Base-by-base conservation (phyloP, 345 rosid species). In the Citrus reticulata region DNA sequence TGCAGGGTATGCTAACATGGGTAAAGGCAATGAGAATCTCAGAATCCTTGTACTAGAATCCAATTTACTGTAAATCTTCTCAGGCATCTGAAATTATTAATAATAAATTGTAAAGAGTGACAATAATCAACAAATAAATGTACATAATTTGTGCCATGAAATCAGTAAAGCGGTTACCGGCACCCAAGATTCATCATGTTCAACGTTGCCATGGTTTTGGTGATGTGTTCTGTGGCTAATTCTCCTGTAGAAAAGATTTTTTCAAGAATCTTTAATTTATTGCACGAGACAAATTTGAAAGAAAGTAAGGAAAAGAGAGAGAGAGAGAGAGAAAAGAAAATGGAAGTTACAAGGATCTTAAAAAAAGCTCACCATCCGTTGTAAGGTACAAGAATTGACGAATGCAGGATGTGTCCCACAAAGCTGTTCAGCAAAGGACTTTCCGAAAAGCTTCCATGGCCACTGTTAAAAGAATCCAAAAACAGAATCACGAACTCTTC, bases 141-240 rank as follows among this genome's bases (percentile, higher is more conserved):
- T 46, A 27, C 30, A 22, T 4, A 75, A 75, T 30, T 72, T 68
- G 1, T 58, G 57, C 34, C 27, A 22, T 37, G 70, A 73, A 42
- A 68, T 75, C 63, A 69, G 61, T 60, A n/a, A 72, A 62, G 19
- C 79, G 14, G 81, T 76, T 77, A 93, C 97, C 77, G 97, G 97
- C 72, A 89, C 93, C 97, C 97, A 91, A 2, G 97, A 93, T 80
- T 93, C 97, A 76, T 93, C 97, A 74, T 88, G 89, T 78, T 93
- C 97, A 74, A 93, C 93, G 79, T 93, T 88, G 77, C 97, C 95
- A 85, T 93, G 97, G 87, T 93, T 93, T 72, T 93, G 95, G 79
- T 93, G 97, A 72, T 93, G 97, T 66, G 93, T 93, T 83, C 91
- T 89, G 81, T 93, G 97, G 83, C 97, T 93, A 64, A 93, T 93